phyloP scores from a whole-genome alignment of 345 rosid species.

The Aegle marmelos region DNA sequence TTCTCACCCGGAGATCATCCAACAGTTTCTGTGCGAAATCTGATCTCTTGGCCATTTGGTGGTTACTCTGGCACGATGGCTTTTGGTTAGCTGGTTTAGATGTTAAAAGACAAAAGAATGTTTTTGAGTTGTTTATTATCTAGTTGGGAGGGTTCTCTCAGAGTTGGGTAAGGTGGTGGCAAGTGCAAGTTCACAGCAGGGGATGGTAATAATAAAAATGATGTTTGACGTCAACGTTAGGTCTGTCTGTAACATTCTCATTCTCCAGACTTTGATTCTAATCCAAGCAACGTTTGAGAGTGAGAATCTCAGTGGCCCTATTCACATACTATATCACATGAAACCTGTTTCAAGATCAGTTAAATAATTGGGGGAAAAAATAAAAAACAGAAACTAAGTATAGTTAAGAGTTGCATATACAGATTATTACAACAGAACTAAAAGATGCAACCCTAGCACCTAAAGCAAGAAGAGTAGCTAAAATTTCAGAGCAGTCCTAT shows the following conservation, averaged over 20 bases:
- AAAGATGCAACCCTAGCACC: too few species aligned
- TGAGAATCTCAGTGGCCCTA: conserved; percentile 38
- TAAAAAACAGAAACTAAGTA: too few species aligned
- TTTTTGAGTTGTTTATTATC: conserved; percentile 17
- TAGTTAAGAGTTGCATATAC: too few species aligned
- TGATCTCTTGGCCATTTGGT: conserved; percentile 66
- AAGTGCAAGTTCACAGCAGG: conserved; percentile 33
- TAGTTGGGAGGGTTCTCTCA: conserved; percentile 71
- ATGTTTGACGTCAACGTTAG: conserved; percentile 60
- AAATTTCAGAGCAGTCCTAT: too few species aligned
- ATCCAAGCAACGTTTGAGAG: conserved; percentile 53
- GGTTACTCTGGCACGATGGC: not conserved
- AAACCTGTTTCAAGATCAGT: too few species aligned
- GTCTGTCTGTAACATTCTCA: conserved; percentile 27
- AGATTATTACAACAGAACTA: too few species aligned
- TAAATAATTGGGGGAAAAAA: too few species aligned
- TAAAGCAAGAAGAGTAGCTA: too few species aligned
- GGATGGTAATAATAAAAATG: conserved; percentile 15
- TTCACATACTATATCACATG: not conserved
- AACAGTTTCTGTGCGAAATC: conserved; percentile 93
- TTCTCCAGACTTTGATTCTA: conserved; percentile 61
- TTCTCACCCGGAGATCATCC: conserved; percentile 80
- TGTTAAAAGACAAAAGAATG: conserved; percentile 7
- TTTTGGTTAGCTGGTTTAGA: conserved; percentile 1
- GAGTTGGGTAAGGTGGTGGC: conserved; percentile 74